Base-by-base conservation (phyloP, 75 land plant genomes). In the Gnetum montanum region DNA sequence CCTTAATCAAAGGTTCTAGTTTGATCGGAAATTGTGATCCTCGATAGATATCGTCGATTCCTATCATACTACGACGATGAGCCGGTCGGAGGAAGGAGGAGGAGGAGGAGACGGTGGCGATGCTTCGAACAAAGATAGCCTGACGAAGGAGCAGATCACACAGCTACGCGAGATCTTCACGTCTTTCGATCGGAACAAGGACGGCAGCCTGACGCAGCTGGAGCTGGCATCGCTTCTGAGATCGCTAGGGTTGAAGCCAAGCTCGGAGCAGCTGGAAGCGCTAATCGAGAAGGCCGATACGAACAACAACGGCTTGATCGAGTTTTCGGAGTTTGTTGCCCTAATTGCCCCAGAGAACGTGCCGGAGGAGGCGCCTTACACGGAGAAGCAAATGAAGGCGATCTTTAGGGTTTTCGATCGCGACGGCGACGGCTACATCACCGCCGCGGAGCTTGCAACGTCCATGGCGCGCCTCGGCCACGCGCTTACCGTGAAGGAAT, bases 391-490 rank as follows among this genome's bases (percentile, higher is more conserved):
- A 49, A 55, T 81, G 25, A 60, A 27, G 58, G 27, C 59, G 23
- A 46, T 81, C 2, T 81, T 81, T 64, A 43, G 64, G 3, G 24
- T 60, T 36, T 81, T 81, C 35, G 84, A 81, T 33, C 52, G 80
- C 6, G 81, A 81, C 34, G 81, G 69, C 31, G 69, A 77, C 19
- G 81, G 81, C 0, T 77, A 57, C 61, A 74, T 77, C 52, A 77
- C 78, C 6, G 81, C 81, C 2, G 81, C 80, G 24, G 84, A 81
- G 60, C 64, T 81, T 1, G 81, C 81, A 0, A 70, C 67, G 31
- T 72, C 76, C 26, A 81, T 81, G 84, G 84, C 84, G 2, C 54
- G 63, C 11, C 61, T 81, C 5, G 84, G 84, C 24, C 84, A 81
- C 34, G 72, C 81, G 13, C 51, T 81, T 31, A 66, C 84, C 3